A percentile compares a stretch with the other conserved stretches of the same genome.
These are phyloP conservation scores for Phlebopus sp. DNA, from an alignment of 1,284 basidiomycete genomes.

Conservation along the genomic window DNA sequence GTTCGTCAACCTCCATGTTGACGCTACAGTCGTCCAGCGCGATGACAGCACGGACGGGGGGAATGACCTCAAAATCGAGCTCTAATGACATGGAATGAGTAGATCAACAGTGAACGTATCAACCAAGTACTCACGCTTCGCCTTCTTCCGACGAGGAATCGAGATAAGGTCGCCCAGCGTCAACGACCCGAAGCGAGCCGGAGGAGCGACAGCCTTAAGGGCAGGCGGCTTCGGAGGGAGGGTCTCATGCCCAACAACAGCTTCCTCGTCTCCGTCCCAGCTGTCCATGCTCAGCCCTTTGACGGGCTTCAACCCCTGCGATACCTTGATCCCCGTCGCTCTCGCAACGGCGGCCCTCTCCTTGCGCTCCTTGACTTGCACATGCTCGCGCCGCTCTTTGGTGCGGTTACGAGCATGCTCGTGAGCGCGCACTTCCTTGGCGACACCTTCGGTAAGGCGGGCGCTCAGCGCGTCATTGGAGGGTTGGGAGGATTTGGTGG, in stretches of 20 bases:
- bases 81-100: slow-evolving; percentile 13
- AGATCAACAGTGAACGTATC: slow-evolving; percentile 1
- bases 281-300: slow-evolving; percentile 30
- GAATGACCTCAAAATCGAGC: slow-evolving; percentile 44
- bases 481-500: slow-evolving; percentile 16
- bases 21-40: slow-evolving; percentile 38
- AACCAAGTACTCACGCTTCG: slow-evolving; percentile 21
- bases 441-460: slow-evolving; percentile 16
- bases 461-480: slow-evolving; percentile 19
- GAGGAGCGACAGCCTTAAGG: background rate
- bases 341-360: slow-evolving; percentile 21
- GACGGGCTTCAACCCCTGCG: slow-evolving; percentile 19
- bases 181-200: slow-evolving; percentile 16
- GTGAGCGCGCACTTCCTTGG: slow-evolving; percentile 29
- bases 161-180: slow-evolving; percentile 30
- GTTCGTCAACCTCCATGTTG: slow-evolving; percentile 34
- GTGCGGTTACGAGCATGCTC: slow-evolving; percentile 33
- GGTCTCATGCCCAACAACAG: slow-evolving; percentile 5
- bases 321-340: slow-evolving; percentile 21
- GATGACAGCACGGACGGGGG: slow-evolving; percentile 41
- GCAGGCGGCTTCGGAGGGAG: background rate
- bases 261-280: slow-evolving; percentile 25
- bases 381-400: slow-evolving; percentile 33
- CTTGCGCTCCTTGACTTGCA: slow-evolving; percentile 31
- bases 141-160: slow-evolving; percentile 21